Percentiles rank a stretch among this genome's conserved stretches.
These are phyloP conservation scores for Penicillium corylophilum DNA, from an alignment of 2,329 filamentous ascomycete species.

Conservation along the genomic window DNA sequence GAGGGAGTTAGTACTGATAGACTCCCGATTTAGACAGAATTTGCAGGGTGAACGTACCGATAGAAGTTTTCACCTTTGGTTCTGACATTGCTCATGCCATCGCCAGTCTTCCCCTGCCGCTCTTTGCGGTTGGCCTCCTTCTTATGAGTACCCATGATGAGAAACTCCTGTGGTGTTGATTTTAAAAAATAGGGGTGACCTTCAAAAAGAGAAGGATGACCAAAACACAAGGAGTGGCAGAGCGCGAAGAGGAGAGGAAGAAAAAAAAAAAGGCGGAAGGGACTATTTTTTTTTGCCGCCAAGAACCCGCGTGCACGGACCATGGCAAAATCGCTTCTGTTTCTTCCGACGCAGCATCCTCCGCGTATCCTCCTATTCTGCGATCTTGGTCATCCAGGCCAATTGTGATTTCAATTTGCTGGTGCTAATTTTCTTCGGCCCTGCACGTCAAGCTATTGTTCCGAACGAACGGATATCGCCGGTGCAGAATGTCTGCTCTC, in stretches of 20 bases:
- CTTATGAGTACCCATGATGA: conserved; percentile 81
- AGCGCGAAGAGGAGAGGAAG: conserved; percentile 33
- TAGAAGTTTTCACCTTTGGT: conserved; percentile 99
- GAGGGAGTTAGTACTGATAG: conserved; percentile 9
- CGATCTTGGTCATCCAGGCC: conserved; percentile 4
- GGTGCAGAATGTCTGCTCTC: conserved; percentile 36
- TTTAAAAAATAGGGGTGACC: conserved; percentile 21
- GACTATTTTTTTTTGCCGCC: conserved; percentile 39
- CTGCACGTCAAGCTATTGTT: neutral
- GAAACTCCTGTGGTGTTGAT: conserved; percentile 18
- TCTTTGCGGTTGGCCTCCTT: conserved; percentile 81
- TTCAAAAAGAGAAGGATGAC: conserved; percentile 28
- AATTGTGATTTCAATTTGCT: conserved; percentile 5
- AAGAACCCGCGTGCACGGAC: conserved; percentile 39
- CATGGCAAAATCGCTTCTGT: conserved; percentile 41
- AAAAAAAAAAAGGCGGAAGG: conserved; percentile 28
- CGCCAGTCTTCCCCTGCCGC: conserved; percentile 79
- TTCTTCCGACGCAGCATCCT: conserved; percentile 26
- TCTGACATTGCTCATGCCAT: conserved; percentile 89
- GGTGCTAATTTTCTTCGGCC: neutral
- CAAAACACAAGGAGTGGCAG: conserved; percentile 30
- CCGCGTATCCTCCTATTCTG: conserved; percentile 19
- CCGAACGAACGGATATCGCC: neutral
- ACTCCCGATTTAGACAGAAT: conserved; percentile 17
- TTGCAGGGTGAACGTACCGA: conserved; percentile 52